Evolutionary conservation across 345 rosid species (phyloP).

Genomic region (Physaria fendleri): DNA sequence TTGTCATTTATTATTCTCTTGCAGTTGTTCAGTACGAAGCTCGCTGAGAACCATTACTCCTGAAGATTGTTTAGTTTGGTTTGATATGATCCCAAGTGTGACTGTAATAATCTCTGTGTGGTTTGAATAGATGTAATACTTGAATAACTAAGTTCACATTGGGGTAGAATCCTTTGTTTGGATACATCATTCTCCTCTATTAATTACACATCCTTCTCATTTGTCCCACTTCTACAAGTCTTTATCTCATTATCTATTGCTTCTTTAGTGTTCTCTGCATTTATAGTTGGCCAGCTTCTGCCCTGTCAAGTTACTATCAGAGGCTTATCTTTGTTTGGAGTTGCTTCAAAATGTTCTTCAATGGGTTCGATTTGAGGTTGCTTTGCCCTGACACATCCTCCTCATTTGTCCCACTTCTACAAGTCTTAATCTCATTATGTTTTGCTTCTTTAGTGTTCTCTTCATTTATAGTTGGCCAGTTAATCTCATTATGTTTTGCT

Average conservation of each 20-base stretch:
- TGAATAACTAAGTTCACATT: neutral
- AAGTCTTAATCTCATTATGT: no score
- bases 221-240: neutral
- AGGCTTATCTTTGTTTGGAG: conserved; percentile 68
- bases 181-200: neutral
- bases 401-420: neutral
- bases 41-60: conserved; percentile 27
- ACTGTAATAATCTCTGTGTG: neutral
- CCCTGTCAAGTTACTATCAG: conserved; percentile 54
- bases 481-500: no score
- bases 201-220: neutral
- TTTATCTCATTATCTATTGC: no score
- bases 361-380: no score
- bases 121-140: neutral
- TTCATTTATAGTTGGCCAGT: neutral
- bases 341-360: conserved; percentile 86
- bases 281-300: neutral
- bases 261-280: neutral
- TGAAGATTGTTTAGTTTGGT: neutral
- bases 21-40: conserved; percentile 71
- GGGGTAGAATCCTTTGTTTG: neutral
- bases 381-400: no score
- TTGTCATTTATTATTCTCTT: conserved; percentile 10
- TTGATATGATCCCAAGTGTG: neutral
- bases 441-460: neutral